Evolutionary conservation across 2,329 filamentous ascomycete genomes (phyloP), one percentile per base, ranked within the genome.

Genomic region (Penicillium verrucosum): DNA sequence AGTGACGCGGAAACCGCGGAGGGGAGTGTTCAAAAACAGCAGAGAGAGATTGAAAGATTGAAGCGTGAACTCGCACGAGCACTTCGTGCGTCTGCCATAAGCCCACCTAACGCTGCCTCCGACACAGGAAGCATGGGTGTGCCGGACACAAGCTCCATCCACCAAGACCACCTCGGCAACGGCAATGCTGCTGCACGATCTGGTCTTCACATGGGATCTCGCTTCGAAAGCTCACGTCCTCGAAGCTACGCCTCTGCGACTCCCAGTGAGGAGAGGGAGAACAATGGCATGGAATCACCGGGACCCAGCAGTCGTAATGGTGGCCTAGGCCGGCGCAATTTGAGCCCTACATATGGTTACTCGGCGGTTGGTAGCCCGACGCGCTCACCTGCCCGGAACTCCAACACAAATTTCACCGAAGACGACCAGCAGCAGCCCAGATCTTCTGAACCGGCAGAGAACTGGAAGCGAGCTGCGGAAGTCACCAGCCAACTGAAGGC

Each of bases 401-500:
- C 75, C 30, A 41, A 25, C 11, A 65, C 69, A 34, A 75, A 72
- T 54, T 70, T 70, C 40, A 66, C 68, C n/a, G 71, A 71, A 60
- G 73, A 69, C 53, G 70, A 69, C 51, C 70, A 62, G 50, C 72
- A 61, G 52, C 72, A 62, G 59, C 66, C 59, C 45, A 65, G 68
- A 59, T 74, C 67, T 54, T 58, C 69, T 16, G 83, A 86, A 45
- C 86, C 86, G 0, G 86, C 87, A 18, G 94, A 99, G 78, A 97
- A 92, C 72, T 99, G 94, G 94, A 95, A 92, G 78, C 83, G 94
- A 65, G 94, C 94, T 18, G 94, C 94, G 2, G 94, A 99, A 78
- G 94, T 99, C 56, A 99, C 94, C 53, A 97, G 92, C 75, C 94
- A 97, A 73, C 76, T 99, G 69, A 99, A 97, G 80, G 92, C 93